phyloP scores from a whole-genome alignment of 2,329 filamentous ascomycete genomes.

The Botrytis fabae region DNA sequence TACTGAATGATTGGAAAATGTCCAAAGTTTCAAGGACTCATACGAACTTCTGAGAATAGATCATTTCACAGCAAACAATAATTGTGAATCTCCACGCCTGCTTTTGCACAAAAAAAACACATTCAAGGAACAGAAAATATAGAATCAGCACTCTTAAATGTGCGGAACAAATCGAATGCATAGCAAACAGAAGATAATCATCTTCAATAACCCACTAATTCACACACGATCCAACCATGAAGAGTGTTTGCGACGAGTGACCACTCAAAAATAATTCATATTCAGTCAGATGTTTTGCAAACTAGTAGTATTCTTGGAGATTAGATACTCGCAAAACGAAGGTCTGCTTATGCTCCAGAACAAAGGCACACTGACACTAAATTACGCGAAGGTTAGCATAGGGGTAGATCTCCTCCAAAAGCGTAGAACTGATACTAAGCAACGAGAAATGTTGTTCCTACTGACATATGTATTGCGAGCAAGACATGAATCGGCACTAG shows the following conservation, averaged over 20 bases:
- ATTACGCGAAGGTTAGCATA: background rate
- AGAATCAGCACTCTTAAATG: background rate
- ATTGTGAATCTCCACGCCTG: background rate
- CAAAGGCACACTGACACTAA: background rate
- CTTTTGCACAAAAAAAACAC: background rate
- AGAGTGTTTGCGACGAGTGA: background rate
- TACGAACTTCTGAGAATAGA: background rate
- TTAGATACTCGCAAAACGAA: background rate
- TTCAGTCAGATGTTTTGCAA: background rate
- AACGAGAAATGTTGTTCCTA: background rate
- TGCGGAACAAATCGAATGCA: background rate
- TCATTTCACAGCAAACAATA: background rate
- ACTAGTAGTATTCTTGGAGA: background rate
- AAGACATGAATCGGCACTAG: background rate
- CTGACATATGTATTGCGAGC: background rate
- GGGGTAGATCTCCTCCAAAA: background rate
- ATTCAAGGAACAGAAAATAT: no score
- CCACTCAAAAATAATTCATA: background rate
- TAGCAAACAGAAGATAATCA: background rate
- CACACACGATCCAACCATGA: background rate
- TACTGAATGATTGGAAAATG: background rate
- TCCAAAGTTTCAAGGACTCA: background rate
- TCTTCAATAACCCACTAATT: background rate
- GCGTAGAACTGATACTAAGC: background rate
- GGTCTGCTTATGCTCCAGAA: background rate